Conservation (phyloP, 2,329 filamentous ascomycete species). For the Phyllosticta citrichinensis region DNA sequence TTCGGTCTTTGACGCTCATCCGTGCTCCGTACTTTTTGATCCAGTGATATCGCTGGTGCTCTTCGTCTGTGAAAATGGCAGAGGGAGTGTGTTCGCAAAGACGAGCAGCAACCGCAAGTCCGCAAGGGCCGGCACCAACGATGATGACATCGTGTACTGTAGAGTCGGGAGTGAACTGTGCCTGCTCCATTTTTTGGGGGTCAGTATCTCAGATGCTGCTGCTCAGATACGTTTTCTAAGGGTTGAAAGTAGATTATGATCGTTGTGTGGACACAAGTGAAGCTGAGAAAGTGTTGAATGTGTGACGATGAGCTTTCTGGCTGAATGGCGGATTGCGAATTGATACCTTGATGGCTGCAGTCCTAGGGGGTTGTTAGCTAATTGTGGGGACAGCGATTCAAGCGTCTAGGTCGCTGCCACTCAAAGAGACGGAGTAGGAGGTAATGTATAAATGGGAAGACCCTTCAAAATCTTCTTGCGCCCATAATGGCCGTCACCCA, state of each 20-base stretch:
- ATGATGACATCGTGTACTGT: constrained; percentile 56
- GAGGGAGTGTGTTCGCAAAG: constrained; percentile 64
- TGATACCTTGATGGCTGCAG: not conserved
- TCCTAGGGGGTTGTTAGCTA: not conserved
- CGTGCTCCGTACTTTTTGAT: constrained; percentile 55
- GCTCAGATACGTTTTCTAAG: not conserved
- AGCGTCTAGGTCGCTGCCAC: not conserved
- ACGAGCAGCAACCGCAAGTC: constrained; percentile 62
- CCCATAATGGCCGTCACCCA: no score
- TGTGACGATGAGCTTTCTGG: not conserved
- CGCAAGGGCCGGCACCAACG: constrained; percentile 64
- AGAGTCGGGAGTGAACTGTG: not conserved
- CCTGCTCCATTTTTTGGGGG: not conserved
- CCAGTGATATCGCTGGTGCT: constrained; percentile 74
- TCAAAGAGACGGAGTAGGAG: not conserved
- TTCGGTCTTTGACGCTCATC: constrained; percentile 47
- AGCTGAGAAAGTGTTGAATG: not conserved
- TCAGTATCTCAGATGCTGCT: not conserved
- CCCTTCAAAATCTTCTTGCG: not conserved
- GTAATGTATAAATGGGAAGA: not conserved
- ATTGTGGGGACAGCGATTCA: not conserved
- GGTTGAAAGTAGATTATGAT: not conserved
- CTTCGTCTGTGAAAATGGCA: constrained; percentile 73
- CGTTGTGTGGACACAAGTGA: not conserved
- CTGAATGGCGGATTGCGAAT: not conserved